phyloP scores from a whole-genome alignment of 1,284 basidiomycete genomes.

The Exsudoporus floridanus region DNA sequence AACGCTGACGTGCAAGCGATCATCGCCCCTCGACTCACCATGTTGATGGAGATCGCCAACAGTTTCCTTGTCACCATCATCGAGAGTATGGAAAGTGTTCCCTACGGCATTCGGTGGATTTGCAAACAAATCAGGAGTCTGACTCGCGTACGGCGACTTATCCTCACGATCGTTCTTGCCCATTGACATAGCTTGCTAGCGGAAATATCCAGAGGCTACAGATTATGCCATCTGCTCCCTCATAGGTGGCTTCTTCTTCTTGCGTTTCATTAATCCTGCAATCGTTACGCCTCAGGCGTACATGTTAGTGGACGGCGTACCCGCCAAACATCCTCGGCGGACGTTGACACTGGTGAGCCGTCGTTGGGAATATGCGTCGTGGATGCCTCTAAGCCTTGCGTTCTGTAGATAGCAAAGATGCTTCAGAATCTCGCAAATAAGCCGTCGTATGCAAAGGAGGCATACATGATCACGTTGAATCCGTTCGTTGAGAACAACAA shows the following conservation, averaged over 20 bases:
- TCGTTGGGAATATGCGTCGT: not conserved
- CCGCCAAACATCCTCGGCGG: slow-evolving; percentile 94
- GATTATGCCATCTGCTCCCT: slow-evolving; percentile 98
- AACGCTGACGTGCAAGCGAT: slow-evolving; percentile 96
- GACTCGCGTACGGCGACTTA: slow-evolving; percentile 68
- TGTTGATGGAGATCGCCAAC: slow-evolving; percentile 99
- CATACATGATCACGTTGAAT: slow-evolving; percentile 97
- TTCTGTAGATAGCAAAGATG: slow-evolving; percentile 93
- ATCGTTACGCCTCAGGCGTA: slow-evolving; percentile 99
- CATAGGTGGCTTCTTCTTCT: slow-evolving; percentile 99
- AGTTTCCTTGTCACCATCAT: slow-evolving; percentile 98
- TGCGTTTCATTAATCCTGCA: slow-evolving; percentile 99
- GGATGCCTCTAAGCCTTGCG: slow-evolving; percentile 1
- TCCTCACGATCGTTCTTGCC: slow-evolving; percentile 4
- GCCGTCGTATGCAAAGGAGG: slow-evolving; percentile 96
- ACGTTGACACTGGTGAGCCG: slow-evolving; percentile 85
- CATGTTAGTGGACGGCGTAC: slow-evolving; percentile 97
- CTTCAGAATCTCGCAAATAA: slow-evolving; percentile 99
- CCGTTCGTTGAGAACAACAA: slow-evolving; percentile 99
- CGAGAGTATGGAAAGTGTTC: slow-evolving; percentile 95
- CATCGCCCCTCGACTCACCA: slow-evolving; percentile 92
- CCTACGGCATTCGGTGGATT: slow-evolving; percentile 99
- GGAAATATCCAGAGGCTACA: slow-evolving; percentile 97
- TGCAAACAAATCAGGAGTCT: slow-evolving; percentile 98
- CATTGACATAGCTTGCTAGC: slow-evolving; percentile 45